Evolutionary conservation across 2,329 filamentous ascomycete genomes (phyloP).

Genomic region (Lachnellula suecica): DNA sequence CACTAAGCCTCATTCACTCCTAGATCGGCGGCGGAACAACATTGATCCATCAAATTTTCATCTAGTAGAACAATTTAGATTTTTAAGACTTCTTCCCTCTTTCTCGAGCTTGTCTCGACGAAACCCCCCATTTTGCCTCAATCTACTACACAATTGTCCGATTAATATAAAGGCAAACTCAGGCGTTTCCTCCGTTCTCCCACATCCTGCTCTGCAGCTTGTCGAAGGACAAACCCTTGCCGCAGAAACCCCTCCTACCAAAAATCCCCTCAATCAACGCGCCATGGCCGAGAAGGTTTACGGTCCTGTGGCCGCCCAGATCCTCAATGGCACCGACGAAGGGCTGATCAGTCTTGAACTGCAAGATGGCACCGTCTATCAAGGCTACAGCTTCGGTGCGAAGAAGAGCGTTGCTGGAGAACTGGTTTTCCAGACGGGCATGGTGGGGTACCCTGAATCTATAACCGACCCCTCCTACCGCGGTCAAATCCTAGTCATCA

Average conservation of each 20-base stretch:
- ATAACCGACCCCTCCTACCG: constrained; percentile 86
- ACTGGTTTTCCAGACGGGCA: constrained; percentile 98
- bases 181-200: constrained; percentile 2
- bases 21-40: no score
- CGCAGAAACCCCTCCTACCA: not conserved
- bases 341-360: constrained; percentile 84
- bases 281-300: constrained; percentile 18
- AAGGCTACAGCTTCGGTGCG: constrained; percentile 95
- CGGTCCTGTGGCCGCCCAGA: constrained; percentile 24
- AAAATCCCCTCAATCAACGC: not conserved
- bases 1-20: no score
- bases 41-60: no score
- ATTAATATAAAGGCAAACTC: not conserved
- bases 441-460: constrained; percentile 98
- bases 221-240: constrained; percentile 9
- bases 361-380: constrained; percentile 85
- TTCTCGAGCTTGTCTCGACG: constrained; percentile 10
- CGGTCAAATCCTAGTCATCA: constrained; percentile 93
- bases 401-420: constrained; percentile 93
- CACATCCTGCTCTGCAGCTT: constrained; percentile 20
- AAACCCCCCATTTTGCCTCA: not conserved
- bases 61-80: no score
- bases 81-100: not conserved
- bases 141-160: not conserved
- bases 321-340: constrained; percentile 41